These are phyloP conservation scores for Pichia norvegensis DNA, from an alignment of 1,139 yeast genomes.

Conservation along the genomic window DNA sequence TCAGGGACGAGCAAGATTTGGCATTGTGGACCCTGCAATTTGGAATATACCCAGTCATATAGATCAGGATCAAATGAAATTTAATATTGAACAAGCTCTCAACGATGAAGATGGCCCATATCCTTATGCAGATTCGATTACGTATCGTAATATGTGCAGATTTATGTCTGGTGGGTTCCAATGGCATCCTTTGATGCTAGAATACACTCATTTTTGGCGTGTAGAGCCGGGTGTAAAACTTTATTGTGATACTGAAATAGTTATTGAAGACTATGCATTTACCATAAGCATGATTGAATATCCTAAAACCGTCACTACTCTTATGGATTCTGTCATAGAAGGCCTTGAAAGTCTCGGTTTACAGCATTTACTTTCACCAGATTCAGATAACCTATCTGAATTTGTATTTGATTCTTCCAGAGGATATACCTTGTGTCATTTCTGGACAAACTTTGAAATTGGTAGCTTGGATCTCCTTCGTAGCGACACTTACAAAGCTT, in stretches of 20 bases:
- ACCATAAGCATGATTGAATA: conserved; percentile 47
- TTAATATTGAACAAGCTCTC: conserved; percentile 37
- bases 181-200: conserved; percentile 38
- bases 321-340: conserved; percentile 33
- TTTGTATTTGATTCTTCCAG: conserved; percentile 44
- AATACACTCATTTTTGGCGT: conserved; percentile 47
- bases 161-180: conserved; percentile 64
- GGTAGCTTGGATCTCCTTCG: conserved; percentile 50
- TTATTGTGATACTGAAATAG: conserved; percentile 49
- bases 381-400: conserved; percentile 36
- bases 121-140: conserved; percentile 41
- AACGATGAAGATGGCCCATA: conserved; percentile 27
- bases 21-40: conserved; percentile 49
- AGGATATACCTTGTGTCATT: conserved; percentile 57
- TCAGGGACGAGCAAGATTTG: conserved; percentile 59
- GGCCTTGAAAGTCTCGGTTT: conserved; percentile 18
- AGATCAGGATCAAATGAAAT: conserved; percentile 46
- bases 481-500: conserved; percentile 40
- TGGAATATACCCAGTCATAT: conserved; percentile 68
- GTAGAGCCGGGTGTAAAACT: conserved; percentile 54
- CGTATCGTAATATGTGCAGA: conserved; percentile 74
- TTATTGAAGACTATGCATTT: conserved; percentile 48
- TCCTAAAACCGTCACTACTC: conserved; percentile 41
- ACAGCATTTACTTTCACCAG: conserved; percentile 12
- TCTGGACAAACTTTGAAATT: conserved; percentile 67